These are phyloP conservation scores for Ophiostoma sp. DNA, from an alignment of 2,329 filamentous ascomycete species.

Conservation along the genomic window DNA sequence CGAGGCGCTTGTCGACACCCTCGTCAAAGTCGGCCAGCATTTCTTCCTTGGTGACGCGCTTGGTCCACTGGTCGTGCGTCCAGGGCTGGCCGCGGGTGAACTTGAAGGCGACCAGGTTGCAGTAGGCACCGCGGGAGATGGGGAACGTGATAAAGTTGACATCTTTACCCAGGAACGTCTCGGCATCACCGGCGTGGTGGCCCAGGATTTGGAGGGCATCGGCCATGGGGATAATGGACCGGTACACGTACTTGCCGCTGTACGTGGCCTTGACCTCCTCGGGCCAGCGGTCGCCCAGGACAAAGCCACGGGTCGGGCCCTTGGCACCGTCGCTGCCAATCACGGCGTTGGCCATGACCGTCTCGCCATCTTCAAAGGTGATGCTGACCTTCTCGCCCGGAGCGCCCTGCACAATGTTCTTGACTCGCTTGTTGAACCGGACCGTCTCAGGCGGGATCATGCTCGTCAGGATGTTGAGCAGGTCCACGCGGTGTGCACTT, in stretches of 20 bases:
- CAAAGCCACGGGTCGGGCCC: conserved; percentile 52
- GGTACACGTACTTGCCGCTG: conserved; percentile 60
- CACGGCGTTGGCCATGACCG: conserved; percentile 39
- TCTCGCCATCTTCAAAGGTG: conserved; percentile 34
- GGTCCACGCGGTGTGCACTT: conserved; percentile 44
- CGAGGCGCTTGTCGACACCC: conserved; percentile 20
- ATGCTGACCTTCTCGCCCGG: conserved; percentile 23
- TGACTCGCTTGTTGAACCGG: conserved; percentile 23
- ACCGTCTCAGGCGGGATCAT: conserved; percentile 32
- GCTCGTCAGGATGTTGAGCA: conserved; percentile 45
- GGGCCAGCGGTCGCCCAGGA: conserved; percentile 42
- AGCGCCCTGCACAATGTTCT: background rate
- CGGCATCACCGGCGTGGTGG: conserved; percentile 36
- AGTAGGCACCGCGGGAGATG: conserved; percentile 25
- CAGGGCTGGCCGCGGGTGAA: conserved; percentile 20
- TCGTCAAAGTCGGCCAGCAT: conserved; percentile 14
- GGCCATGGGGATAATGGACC: conserved; percentile 55
- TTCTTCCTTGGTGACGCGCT: conserved; percentile 36
- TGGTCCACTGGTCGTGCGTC: conserved; percentile 37
- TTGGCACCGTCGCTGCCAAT: conserved; percentile 67
- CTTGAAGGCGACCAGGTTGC: conserved; percentile 30
- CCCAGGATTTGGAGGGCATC: conserved; percentile 44
- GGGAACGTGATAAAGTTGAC: conserved; percentile 40
- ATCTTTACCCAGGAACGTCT: conserved; percentile 38
- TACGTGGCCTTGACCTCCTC: conserved; percentile 42